A percentile compares a stretch with the other conserved stretches of the same genome.
These are phyloP conservation scores for Pseudonitzschia delicatissima DNA, from an alignment of 108 stramenopile genomes.

Conservation along the genomic window DNA sequence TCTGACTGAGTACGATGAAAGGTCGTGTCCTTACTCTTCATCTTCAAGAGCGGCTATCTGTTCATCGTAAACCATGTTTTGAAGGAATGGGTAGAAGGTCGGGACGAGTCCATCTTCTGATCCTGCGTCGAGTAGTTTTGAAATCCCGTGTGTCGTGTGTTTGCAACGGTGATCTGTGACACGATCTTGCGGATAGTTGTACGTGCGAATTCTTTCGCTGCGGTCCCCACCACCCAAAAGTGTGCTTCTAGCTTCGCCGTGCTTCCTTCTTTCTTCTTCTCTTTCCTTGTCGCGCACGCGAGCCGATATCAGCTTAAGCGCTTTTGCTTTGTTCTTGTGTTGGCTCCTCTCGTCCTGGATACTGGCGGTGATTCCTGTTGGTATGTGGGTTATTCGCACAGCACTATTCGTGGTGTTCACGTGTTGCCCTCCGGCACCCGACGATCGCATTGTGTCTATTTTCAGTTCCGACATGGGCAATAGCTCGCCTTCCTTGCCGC, in stretches of 20 bases:
- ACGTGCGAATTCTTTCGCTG: slow-evolving; percentile 95
- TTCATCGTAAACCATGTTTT: slow-evolving; percentile 67
- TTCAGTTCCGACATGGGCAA: slow-evolving; percentile 73
- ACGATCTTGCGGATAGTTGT: slow-evolving; percentile 97
- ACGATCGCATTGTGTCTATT: slow-evolving; percentile 88
- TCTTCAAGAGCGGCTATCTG: slow-evolving; percentile 51
- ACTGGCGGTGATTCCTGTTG: slow-evolving; percentile 92
- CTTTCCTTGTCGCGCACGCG: slow-evolving; percentile 68
- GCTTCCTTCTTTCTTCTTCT: slow-evolving; percentile 46
- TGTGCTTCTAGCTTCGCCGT: slow-evolving; percentile 63
- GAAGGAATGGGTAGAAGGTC: slow-evolving; percentile 63
- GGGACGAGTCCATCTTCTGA: slow-evolving; percentile 54
- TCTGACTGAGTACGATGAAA: too few relatives aligned
- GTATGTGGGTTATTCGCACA: slow-evolving; percentile 96
- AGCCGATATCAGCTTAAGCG: slow-evolving; percentile 84
- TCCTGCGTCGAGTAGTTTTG: slow-evolving; percentile 48
- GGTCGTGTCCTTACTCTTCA: too few relatives aligned
- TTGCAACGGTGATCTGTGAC: slow-evolving; percentile 96
- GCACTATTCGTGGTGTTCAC: slow-evolving; percentile 99
- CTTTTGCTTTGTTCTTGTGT: slow-evolving; percentile 95
- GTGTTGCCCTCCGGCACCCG: slow-evolving; percentile 55
- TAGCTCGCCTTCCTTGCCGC: slow-evolving; percentile 26
- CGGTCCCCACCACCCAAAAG: slow-evolving; percentile 90
- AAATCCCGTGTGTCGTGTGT: slow-evolving; percentile 65
- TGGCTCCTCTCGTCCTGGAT: slow-evolving; percentile 98